Evolutionary conservation across 768 basidiomycete species (phyloP).

Genomic region (Kwoniella mangroviensis): DNA sequence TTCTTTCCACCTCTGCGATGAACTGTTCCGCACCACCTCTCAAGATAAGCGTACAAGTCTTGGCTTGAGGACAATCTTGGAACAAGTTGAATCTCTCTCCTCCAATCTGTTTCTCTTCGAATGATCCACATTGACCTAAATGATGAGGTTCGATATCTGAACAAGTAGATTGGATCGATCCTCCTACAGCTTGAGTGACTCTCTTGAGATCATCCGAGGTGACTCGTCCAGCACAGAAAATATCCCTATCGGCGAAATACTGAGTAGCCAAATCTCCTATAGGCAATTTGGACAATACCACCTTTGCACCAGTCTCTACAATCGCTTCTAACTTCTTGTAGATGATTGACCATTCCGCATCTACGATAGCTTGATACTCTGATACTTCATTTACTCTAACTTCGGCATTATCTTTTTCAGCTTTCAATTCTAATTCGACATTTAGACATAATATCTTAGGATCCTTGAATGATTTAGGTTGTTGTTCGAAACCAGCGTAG

Average conservation of each 20-base stretch:
- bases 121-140: conserved; percentile 88
- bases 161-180: conserved; percentile 91
- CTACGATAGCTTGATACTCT: conserved; percentile 98
- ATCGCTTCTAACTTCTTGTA: conserved; percentile 96
- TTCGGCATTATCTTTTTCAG: conserved; percentile 99
- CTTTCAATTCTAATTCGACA: conserved; percentile 97
- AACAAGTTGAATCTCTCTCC: conserved; percentile 97
- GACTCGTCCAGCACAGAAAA: conserved; percentile 98
- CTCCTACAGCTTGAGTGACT: conserved; percentile 94
- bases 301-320: conserved; percentile 93
- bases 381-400: conserved; percentile 95
- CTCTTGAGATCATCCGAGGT: conserved; percentile 84
- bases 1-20: conserved; percentile 96
- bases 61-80: conserved; percentile 87
- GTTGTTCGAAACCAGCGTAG: conserved; percentile 98
- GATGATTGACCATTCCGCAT: conserved; percentile 99
- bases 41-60: conserved; percentile 91
- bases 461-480: conserved; percentile 87
- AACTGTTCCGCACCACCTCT: conserved; percentile 98
- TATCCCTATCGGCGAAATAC: conserved; percentile 98
- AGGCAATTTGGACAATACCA: conserved; percentile 95
- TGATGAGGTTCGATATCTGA: conserved; percentile 88
- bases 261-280: conserved; percentile 98
- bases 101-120: conserved; percentile 94
- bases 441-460: conserved; percentile 93